Evolutionary conservation across 2,329 filamentous ascomycete species (phyloP).

Genomic region (Botryotinia calthae): DNA sequence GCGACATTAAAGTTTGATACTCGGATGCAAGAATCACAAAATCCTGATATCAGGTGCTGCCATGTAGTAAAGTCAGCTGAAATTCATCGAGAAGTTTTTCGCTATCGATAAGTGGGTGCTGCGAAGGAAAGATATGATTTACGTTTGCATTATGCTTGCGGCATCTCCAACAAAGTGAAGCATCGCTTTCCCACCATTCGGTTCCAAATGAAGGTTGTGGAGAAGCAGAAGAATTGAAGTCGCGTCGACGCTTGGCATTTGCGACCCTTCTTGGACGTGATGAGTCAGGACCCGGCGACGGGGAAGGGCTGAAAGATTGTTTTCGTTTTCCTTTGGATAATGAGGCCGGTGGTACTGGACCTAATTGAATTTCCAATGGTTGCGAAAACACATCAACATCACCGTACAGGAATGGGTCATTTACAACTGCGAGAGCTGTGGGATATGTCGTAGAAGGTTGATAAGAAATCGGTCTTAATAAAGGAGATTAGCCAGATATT

Average conservation of each 20-base stretch:
- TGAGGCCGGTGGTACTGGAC: neutral
- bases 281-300: neutral
- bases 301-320: conserved; percentile 10
- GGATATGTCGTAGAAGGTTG: neutral
- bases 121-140: neutral
- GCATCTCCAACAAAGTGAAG: conserved; percentile 18
- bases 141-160: conserved; percentile 16
- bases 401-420: conserved; percentile 12
- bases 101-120: neutral
- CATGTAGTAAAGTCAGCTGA: neutral
- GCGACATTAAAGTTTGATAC: conserved; percentile 23
- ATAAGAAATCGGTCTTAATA: neutral
- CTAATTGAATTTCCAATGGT: conserved; percentile 3
- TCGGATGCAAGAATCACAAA: conserved; percentile 24
- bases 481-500: neutral
- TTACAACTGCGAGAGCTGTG: neutral
- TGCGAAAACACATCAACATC: conserved; percentile 5
- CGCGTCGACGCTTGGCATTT: conserved; percentile 13
- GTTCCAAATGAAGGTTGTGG: neutral
- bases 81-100: neutral
- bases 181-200: conserved; percentile 11
- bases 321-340: conserved; percentile 9
- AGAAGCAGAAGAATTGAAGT: neutral
- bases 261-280: conserved; percentile 8
- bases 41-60: conserved; percentile 21